Base-by-base conservation (phyloP, 2,329 filamentous ascomycete genomes). In the Cladosporium sp. region DNA sequence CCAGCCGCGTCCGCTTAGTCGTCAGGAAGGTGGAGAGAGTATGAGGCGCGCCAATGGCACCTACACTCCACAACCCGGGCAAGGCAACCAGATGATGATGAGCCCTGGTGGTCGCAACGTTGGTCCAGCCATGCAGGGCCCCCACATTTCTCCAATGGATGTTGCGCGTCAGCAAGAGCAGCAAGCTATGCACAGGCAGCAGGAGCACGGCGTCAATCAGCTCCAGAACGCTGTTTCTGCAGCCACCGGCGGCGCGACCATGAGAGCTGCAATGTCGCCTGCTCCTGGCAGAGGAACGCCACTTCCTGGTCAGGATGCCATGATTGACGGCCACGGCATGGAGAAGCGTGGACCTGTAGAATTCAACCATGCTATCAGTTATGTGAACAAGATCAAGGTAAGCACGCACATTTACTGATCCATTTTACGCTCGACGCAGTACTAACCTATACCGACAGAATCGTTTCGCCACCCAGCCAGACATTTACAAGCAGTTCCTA, bases 381-480 rank as follows among this genome's bases (percentile, higher is more conserved):
- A 99, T 74, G 95, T 99, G 64, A 99, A 99, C 77, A 99, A 99
- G 81, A 99, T 99, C 74, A 99, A 99, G 89, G 93, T 95, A 81
- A 78, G 85, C 72, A 64, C 28, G 33, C 44, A 26, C 1, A 31
- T n/a, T 28, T 8, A 14, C 16, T 14, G 6, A 40, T 21, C 3
- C 11, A 40, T 50, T 21, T 1, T 12, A 6, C 18, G 40, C 21
- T 18, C 2, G 6, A 28, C 44, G 12, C 37, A 31, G 16, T 62
- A 35, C 53, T 64, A 49, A 56, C 52, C n/a, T 64, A 50, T 50
- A 37, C 18, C 55, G 7, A n/a, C 69, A 97, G 92, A 99, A 98
- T 76, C 94, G 95, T 53, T 99, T 98, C 79, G 90, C 96, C 72
- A 90, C 93, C 74, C 93, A 96, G 70, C 95, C 95, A 7, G 95